Conservation (phyloP, 352 stramenopile species). For the Phytophthora rubi region DNA sequence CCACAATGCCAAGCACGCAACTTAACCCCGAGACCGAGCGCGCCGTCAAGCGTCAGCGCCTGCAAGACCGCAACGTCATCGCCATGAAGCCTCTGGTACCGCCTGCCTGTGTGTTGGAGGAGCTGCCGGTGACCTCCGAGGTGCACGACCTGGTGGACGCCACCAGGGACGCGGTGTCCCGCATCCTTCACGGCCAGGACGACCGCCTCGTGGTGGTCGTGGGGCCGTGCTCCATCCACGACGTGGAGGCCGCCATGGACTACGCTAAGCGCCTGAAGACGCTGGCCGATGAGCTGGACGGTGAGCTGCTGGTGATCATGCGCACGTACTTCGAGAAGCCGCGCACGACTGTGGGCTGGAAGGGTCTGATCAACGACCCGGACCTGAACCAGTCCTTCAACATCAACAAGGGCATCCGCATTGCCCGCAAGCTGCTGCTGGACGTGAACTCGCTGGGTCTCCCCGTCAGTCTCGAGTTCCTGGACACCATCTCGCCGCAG, state of each 20-base stretch:
- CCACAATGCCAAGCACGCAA: constrained; percentile 39
- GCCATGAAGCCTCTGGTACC: constrained; percentile 77
- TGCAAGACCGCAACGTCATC: constrained; percentile 74
- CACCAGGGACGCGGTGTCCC: constrained; percentile 57
- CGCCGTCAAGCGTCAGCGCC: constrained; percentile 65
- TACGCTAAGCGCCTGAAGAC: constrained; percentile 71
- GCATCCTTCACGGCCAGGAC: constrained; percentile 69
- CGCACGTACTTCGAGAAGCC: constrained; percentile 91
- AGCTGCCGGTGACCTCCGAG: constrained; percentile 71
- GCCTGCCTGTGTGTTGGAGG: constrained; percentile 72
- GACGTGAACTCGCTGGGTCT: constrained; percentile 84
- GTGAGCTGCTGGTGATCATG: constrained; percentile 85
- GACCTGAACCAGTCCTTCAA: constrained; percentile 86
- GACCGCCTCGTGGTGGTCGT: constrained; percentile 81
- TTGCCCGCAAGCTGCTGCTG: constrained; percentile 84
- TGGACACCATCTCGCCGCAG: constrained; percentile 86
- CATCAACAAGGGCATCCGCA: constrained; percentile 89
- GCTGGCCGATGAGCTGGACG: constrained; percentile 58
- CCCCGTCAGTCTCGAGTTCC: constrained; percentile 78
- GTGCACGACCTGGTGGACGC: constrained; percentile 72
- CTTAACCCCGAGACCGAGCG: constrained; percentile 37
- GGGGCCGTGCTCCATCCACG: constrained; percentile 85
- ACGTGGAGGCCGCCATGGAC: constrained; percentile 74
- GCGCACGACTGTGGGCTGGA: constrained; percentile 85
- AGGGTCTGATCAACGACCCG: constrained; percentile 88